Percentiles rank a stretch among this genome's conserved stretches.
Evolutionary conservation across 108 stramenopile species (phyloP).

Genomic region (Nannochloropsis salina): DNA sequence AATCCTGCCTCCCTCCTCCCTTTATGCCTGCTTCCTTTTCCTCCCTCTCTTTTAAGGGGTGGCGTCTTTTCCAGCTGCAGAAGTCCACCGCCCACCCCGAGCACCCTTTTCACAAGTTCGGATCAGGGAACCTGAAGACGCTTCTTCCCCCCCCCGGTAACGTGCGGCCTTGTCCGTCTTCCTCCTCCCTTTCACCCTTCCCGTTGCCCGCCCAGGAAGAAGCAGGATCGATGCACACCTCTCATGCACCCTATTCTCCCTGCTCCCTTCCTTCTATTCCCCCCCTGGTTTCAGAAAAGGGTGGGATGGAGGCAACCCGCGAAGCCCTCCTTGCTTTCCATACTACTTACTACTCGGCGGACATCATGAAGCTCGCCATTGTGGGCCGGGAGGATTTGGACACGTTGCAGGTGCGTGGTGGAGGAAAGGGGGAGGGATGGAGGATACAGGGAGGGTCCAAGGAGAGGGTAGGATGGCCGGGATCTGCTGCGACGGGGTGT

Average conservation of each 20-base stretch:
- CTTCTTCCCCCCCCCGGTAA: conserved; percentile 25
- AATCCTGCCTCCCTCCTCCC: not conserved
- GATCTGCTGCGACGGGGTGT: not conserved
- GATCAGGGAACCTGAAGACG: conserved; percentile 71
- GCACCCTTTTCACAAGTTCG: conserved; percentile 85
- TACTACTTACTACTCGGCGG: conserved; percentile 47
- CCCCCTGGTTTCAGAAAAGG: not conserved
- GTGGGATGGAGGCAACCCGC: not conserved
- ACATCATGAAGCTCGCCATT: conserved; percentile 47
- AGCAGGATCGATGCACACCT: not conserved
- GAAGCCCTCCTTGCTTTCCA: conserved; percentile 45
- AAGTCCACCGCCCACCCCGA: conserved; percentile 71
- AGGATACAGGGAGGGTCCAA: conserved; percentile 1
- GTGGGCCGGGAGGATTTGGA: conserved; percentile 46
- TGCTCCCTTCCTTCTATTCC: not conserved
- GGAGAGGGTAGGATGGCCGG: conserved; percentile 24
- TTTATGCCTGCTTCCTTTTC: not conserved
- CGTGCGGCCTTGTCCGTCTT: not conserved
- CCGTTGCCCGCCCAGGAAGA: not conserved
- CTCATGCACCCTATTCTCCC: not conserved
- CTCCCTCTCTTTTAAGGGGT: not conserved
- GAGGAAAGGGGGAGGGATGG: conserved; percentile 24
- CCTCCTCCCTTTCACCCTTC: not conserved
- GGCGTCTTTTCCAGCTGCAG: conserved; percentile 65
- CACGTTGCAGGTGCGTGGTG: conserved; percentile 48